Evolutionary conservation across 148 eudicot genomes (phyloP), one percentile per base, ranked within the genome.

Genomic region (Mesembryanthemum crystallinum): DNA sequence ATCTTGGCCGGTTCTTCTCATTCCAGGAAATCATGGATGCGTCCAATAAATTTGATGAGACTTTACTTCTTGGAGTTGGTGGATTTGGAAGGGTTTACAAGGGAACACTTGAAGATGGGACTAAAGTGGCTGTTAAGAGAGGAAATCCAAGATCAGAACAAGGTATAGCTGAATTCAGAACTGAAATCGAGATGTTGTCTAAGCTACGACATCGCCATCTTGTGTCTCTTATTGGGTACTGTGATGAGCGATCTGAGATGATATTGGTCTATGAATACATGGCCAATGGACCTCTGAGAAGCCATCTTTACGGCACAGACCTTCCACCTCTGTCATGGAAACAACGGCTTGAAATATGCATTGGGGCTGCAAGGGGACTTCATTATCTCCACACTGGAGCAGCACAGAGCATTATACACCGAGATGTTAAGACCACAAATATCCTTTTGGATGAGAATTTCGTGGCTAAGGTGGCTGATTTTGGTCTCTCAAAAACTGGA

Each of bases 371-470:
- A 13, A 82, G 90, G 67, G 99, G 99, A 47, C 97, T 96, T 59
- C 99, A 96, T 76, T 96, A 96, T 80, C 97, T 96, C 66, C 99
- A 96, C 82, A 96, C 99, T 0, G 99, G 99, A 64, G 96, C 99
- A 51, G 67, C 92, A 30, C 96, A 88, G 55, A 89, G 98, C 83
- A 92, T 92, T 73, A 96, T 96, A 69, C 98, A 96, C 81, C 84
- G 99, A 43, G 99, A 92, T 74, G 98, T 92, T 25, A 92, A 96
- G 77, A 96, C 98, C 17, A 92, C 99, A n/a, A 96, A 96, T 78
- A 96, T 96, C 30, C 94, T 96, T 57, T 82, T 96, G 75, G 98
- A 96, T 43, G 98, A 96, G 71, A 87, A 83, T 69, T 88, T 92
- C 64, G 94, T 92, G 17, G 99, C 99, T 8, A 96, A 96, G 81